Base-by-base conservation (phyloP, 371 early-diverging fungal species). In the Dichotomocladium elegans region DNA sequence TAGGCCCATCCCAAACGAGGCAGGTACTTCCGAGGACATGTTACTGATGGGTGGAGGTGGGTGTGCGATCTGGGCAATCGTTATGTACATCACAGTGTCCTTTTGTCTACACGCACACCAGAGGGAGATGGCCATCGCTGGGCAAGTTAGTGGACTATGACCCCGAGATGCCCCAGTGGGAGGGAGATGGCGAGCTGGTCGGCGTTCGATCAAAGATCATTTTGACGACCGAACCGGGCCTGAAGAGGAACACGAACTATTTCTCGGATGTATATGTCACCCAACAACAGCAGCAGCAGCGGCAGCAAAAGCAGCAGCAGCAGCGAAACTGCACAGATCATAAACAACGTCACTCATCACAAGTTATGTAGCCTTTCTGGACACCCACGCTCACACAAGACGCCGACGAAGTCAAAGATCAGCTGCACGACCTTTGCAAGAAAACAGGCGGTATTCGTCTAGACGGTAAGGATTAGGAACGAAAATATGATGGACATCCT, bases 111-210 rank as follows among this genome's bases (percentile, higher is more conserved):
- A 57, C 49, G 0, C 52, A 58, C 17, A 54, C 14, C 5, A 47
- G 40, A 28, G 51, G 52, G 3, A 44, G 48, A 27, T 76, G 70
- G 63, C 57, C 60, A 3, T 47, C 66, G 3, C 40, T 76, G 45
- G 71, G 72, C 11, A 62, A 66, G 15, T n/a, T 76, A 22, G 63
- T 76, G 11, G 64, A 64, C 11, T 70, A 66, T 57, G 62, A 76
- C 24, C 72, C 72, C 6, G 68, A 70, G 10, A 70, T 68, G 70
- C 53, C 73, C 5, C 68, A 70, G 33, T 76, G 77, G 77, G 70
- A 68, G 51, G 77, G 77, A 1, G 77, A 76, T 54, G 77, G 77
- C 25, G 70, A 70, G 35, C 24, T 59, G 14, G 77, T 76, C 0
- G 77, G 77, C 22, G 64, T 76, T 0, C 70, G 65, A 14, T 64